Evolutionary conservation across 495 filamentous ascomycete genomes (phyloP), one percentile per base, ranked within the genome.

Genomic region (Penicillium nucicola): DNA sequence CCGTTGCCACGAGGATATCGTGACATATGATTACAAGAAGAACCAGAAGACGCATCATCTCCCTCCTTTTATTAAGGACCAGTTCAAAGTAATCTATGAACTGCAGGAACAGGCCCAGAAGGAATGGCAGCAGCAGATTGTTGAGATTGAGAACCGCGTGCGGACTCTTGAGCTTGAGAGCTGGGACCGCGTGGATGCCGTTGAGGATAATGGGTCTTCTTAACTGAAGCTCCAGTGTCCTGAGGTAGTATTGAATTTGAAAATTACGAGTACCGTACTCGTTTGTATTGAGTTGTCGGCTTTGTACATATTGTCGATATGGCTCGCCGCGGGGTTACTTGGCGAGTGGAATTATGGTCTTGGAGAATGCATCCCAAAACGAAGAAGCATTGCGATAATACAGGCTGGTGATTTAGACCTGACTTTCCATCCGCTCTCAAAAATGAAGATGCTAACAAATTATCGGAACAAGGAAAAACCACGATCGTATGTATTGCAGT

Each of bases 11-110:
- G 93, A 97, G 70, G 89, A 95, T 55, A 82, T 90, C 41, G 86
- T 92, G 3, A 71, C 90, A 0, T 97, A 95, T 68, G 87, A 97
- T 68, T 97, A 97, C 66, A 72, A 66, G 38, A 65, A 64, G 13
- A 80, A 72, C 15, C 68, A 55, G 23, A 81, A 77, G 61, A 69
- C 74, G 3, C 44, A 75, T 0, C 56, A 75, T 33, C 70, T 96
- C 53, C 82, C 82, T 32, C 65, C 67, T 0, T 97, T 89, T 54
- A 81, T 92, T 71, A 58, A 82, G 33, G 71, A 81, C 1, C 71
- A 83, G 38, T 88, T 97, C 50, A 66, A 74, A 41, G 59, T 78
- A 31, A 87, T 85, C 8, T 90, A 81, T 70, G 59, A 69, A 51
- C 52, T 82, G 53, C 92, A 97, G 61, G 79, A 88, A 57, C 66